These are phyloP conservation scores for Phlebopus sp. DNA, from an alignment of 1,284 basidiomycete genomes.

Conservation along the genomic window DNA sequence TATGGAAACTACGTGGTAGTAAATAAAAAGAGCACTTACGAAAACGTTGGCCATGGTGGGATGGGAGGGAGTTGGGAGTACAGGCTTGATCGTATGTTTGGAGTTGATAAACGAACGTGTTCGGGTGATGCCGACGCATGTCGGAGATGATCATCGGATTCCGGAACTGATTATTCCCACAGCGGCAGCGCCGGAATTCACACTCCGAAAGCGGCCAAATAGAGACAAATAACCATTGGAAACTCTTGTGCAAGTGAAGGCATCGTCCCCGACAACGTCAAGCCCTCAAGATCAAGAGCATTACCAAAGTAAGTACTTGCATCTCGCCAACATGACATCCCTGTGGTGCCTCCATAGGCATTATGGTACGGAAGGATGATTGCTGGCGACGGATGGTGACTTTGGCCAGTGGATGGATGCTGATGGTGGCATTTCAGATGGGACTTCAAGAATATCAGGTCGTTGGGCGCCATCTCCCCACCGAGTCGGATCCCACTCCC, in stretches of 20 bases:
- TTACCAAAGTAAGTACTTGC: slow-evolving; percentile 24
- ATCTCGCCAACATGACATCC: neutral
- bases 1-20: neutral
- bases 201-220: slow-evolving; percentile 14
- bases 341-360: neutral
- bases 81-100: neutral
- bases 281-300: slow-evolving; percentile 22
- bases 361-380: neutral
- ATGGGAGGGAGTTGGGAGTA: slow-evolving; percentile 1
- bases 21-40: slow-evolving; percentile 35
- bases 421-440: slow-evolving; percentile 37
- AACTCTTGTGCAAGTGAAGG: slow-evolving; percentile 3
- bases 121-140: slow-evolving; percentile 23
- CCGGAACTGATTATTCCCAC: slow-evolving; percentile 12
- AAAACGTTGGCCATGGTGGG: slow-evolving; percentile 43
- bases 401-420: slow-evolving; percentile 21
- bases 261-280: slow-evolving; percentile 24
- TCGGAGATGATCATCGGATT: slow-evolving; percentile 15
- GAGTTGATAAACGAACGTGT: slow-evolving; percentile 2
- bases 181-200: too few species aligned
- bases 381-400: slow-evolving; percentile 25
- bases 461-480: slow-evolving; percentile 96
- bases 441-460: slow-evolving; percentile 86
- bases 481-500: slow-evolving; percentile 88
- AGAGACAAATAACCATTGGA: slow-evolving; percentile 26